Evolutionary conservation across 2,329 filamentous ascomycete genomes (phyloP).

Genomic region (Mariannaea elegans): DNA sequence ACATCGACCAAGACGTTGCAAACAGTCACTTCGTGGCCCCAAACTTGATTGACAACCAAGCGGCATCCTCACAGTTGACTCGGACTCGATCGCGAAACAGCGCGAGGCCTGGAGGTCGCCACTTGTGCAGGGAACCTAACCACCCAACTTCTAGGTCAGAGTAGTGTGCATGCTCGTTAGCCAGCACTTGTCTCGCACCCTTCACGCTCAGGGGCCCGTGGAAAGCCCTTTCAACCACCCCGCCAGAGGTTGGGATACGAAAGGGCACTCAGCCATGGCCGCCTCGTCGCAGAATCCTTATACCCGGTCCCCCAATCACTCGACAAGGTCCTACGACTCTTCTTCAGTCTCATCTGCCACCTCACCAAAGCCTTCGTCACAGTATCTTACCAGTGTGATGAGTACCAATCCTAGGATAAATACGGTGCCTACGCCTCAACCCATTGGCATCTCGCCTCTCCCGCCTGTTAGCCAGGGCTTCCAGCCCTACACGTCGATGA

Average conservation of each 20-base stretch:
- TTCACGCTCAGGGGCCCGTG: slow-evolving; percentile 29
- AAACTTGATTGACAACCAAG: slow-evolving; percentile 34
- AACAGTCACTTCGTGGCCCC: slow-evolving; percentile 25
- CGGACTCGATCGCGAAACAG: slow-evolving; percentile 19
- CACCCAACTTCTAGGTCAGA: slow-evolving; percentile 30
- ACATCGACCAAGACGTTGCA: slow-evolving; percentile 23
- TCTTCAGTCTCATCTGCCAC: slow-evolving; percentile 70
- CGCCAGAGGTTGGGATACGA: slow-evolving; percentile 28
- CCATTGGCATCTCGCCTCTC: slow-evolving; percentile 62
- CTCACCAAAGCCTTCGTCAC: slow-evolving; percentile 63
- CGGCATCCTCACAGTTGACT: slow-evolving; percentile 26
- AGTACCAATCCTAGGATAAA: slow-evolving; percentile 60
- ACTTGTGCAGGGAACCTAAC: slow-evolving; percentile 28
- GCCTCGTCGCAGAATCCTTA: slow-evolving; percentile 64
- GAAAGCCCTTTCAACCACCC: slow-evolving; percentile 26
- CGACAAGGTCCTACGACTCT: slow-evolving; percentile 70
- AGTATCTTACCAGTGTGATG: slow-evolving; percentile 63
- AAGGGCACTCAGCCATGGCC: slow-evolving; percentile 54
- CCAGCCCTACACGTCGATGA: slow-evolving; percentile 63
- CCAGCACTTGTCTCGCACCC: slow-evolving; percentile 29
- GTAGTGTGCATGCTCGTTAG: slow-evolving; percentile 38
- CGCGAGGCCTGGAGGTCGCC: slow-evolving; percentile 23
- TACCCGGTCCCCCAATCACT: slow-evolving; percentile 69
- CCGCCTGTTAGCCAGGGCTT: slow-evolving; percentile 59
- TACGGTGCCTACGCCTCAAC: slow-evolving; percentile 59